A percentile compares a stretch with the other conserved stretches of the same genome.
phyloP scores from a whole-genome alignment of 208 protist species.

The Trichomonas tenax region DNA sequence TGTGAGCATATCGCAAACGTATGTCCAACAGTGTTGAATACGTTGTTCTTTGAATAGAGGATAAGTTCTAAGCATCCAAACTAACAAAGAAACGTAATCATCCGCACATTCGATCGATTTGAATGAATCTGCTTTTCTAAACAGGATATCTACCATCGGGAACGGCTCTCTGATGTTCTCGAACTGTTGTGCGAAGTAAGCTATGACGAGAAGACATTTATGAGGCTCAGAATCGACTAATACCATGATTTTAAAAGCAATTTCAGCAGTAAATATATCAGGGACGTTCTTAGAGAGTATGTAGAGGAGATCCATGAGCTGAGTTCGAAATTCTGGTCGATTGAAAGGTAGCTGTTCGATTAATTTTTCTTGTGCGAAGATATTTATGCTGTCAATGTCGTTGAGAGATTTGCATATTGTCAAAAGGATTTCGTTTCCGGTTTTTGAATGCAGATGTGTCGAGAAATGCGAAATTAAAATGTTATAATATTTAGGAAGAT shows the following conservation, averaged over 20 bases:
- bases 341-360: neutral
- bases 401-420: neutral
- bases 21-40: neutral
- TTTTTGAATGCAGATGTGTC: neutral
- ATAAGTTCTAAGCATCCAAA: neutral
- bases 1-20: neutral
- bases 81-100: neutral
- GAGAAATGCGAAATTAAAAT: neutral
- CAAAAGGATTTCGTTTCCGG: neutral
- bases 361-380: neutral
- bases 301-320: neutral
- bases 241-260: neutral
- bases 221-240: neutral
- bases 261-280: neutral
- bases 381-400: neutral
- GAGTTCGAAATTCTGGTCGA: neutral
- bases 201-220: neutral
- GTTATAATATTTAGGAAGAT: neutral
- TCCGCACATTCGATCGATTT: neutral
- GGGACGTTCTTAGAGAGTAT: neutral
- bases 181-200: neutral
- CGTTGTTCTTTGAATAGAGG: neutral
- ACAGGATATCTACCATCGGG: neutral
- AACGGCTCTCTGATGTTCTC: neutral
- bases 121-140: neutral